Evolutionary conservation across 1,139 yeast species (phyloP), one percentile per base, ranked within the genome.

Genomic region (Suhomyces atakaporum): DNA sequence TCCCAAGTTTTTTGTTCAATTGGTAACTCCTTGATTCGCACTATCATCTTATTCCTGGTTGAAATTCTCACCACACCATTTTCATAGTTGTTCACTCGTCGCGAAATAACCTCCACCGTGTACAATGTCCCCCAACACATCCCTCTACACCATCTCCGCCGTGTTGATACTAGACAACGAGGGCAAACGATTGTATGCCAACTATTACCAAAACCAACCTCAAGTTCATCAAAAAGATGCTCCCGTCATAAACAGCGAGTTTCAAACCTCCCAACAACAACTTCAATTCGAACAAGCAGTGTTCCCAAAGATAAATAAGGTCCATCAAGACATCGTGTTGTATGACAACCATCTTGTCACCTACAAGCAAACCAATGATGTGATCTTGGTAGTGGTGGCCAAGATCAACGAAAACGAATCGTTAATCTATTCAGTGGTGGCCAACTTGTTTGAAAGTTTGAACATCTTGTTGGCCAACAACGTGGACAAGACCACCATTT

Each of bases 281-380:
- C 65, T 71, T 45, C 73, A 79, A 36, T 92, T 90, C 59, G 99
- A 92, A 63, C 68, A 77, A 50, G 73, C 77, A 5, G 64, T 92
- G 26, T 84, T 84, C 53, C 60, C 68, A 38, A 92, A 90, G 62
- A 82, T 95, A 23, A 77, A 78, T 61, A 87, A 89, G 56, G 82
- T 82, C 49, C 80, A 84, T 54, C 80, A 85, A 38, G 97, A 90
- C 54, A 80, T 92, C 39, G 66, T 88, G 49, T 71, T 92, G 34
- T 85, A 79, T 56, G 96, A 88, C 53, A 79, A 81, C 54, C 84
- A 81, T 49, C 72, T 88, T 45, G 79, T 88, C 29, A 82, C 87
- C 13, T 92, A 89, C 66, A 90, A 87, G 62, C 95, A 89, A 60
- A 74, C 84, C 29, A 96, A 92, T 58, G 80, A 85, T 42, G 66